Evolutionary conservation across 2,329 filamentous ascomycete genomes (phyloP), one percentile per base, ranked within the genome.

Genomic region (Aspergillus unguis): DNA sequence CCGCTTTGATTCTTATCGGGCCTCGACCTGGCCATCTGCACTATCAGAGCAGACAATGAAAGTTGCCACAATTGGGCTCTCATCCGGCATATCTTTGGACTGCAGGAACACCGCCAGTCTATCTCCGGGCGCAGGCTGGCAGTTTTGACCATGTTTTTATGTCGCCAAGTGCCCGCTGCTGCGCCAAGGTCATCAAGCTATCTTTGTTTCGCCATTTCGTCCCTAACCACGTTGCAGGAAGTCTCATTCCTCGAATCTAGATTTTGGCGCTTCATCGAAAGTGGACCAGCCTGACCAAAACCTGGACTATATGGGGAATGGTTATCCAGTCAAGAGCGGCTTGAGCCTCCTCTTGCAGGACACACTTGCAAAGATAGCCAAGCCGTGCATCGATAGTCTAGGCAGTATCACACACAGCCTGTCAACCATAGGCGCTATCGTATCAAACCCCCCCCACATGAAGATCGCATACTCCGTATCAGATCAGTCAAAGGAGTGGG

Each of bases 101-200:
- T 58, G 59, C 60, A 61, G 60, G 60, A 61, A 62, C 57, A 59
- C 57, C 56, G 57, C 60, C 55, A 58, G 48, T 57, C 52, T 52
- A 53, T 43, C 35, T 17, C 51, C 44, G 40, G 38, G 23, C 44
- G 46, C 52, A 52, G 48, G 41, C 50, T 46, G 44, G 50, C 26
- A 50, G 33, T 43, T 40, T 50, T 33, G 32, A 36, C 49, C 26
- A 53, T 57, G 53, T 55, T 53, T 33, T 26, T 36, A 52, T 44
- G 50, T 51, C 46, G 59, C 59, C 58, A 59, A 62, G 59, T 31
- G 42, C 44, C 36, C 44, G 47, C 37, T 47, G 43, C 55, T 59
- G 52, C 50, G 60, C 60, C 60, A 62, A 62, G 59, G 37, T 44
- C 47, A 54, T 50, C 49, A 45, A 50, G 49, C 43, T 49, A 44